phyloP scores from a whole-genome alignment of 2,329 filamentous ascomycete genomes.

The Rosellinia necatrix region DNA sequence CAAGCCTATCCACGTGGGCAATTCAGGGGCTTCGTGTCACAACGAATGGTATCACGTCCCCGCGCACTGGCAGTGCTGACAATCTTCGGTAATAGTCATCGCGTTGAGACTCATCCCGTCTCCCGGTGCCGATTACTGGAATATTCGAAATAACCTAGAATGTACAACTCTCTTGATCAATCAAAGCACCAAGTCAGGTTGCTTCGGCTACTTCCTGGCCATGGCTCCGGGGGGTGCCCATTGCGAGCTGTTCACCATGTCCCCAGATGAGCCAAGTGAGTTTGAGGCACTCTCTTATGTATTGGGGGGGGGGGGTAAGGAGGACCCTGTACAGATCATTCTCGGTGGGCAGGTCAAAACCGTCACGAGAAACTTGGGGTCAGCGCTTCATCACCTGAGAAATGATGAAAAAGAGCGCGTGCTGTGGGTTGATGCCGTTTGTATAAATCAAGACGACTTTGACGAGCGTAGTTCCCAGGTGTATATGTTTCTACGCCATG shows the following conservation, averaged over 20 bases:
- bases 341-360: not conserved
- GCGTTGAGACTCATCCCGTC: too few species aligned
- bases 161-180: not conserved
- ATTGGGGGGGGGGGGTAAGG: not conserved
- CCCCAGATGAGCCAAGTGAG: not conserved
- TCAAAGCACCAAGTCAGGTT: not conserved
- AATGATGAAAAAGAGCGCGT: not conserved
- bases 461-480: not conserved
- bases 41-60: too few species aligned
- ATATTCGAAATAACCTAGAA: not conserved
- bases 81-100: too few species aligned
- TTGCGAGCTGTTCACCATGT: not conserved
- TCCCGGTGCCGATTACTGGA: not conserved
- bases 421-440: slow-evolving; percentile 4
- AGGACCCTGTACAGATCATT: not conserved
- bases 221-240: not conserved
- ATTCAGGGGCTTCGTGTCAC: too few species aligned
- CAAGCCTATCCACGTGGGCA: too few species aligned
- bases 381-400: not conserved
- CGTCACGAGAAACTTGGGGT: not conserved
- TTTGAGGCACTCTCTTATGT: slow-evolving; percentile 1
- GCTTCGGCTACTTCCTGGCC: not conserved
- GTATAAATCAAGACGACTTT: not conserved
- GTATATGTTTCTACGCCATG: not conserved
- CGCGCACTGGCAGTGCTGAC: too few species aligned